A percentile compares a stretch with the other conserved stretches of the same genome.
Conservation (phyloP, 23 red algal species). For the Gracilaria domingensis region DNA sequence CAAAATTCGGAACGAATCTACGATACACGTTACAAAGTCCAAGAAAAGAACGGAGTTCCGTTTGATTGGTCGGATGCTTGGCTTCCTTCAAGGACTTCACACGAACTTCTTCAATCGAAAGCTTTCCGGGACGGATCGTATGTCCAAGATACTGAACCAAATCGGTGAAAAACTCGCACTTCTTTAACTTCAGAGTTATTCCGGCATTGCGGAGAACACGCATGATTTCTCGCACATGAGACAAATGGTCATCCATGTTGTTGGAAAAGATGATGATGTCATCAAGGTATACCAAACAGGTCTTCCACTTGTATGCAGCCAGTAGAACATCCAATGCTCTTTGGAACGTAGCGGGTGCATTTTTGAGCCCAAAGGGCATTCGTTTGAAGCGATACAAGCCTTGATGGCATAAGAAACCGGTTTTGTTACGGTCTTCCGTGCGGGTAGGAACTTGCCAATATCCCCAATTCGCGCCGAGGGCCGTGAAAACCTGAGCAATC, state of each 20-base stretch:
- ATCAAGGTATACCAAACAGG: constrained; percentile 22
- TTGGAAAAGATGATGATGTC: constrained; percentile 36
- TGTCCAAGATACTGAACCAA: constrained; percentile 37
- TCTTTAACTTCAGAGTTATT: constrained; percentile 30
- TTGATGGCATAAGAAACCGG: too few relatives aligned
- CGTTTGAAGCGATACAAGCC: too few relatives aligned
- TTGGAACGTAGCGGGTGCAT: constrained; percentile 51
- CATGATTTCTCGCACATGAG: constrained; percentile 15
- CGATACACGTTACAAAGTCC: constrained; percentile 40
- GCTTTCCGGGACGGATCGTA: not conserved
- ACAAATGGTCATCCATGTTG: not conserved
- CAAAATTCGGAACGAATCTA: not conserved
- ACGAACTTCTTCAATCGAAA: not conserved
- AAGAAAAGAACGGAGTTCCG: constrained; percentile 18
- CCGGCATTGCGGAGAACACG: constrained; percentile 7
- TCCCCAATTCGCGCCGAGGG: too few relatives aligned
- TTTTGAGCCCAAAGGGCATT: constrained; percentile 52
- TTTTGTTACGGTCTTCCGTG: too few relatives aligned
- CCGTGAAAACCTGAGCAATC: too few relatives aligned
- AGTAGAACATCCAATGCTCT: constrained; percentile 28
- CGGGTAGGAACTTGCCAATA: too few relatives aligned
- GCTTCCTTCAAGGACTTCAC: not conserved
- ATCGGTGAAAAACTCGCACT: constrained; percentile 32
- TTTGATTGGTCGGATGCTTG: not conserved
- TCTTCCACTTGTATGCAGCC: not conserved